Evolutionary conservation across 1,284 basidiomycete species (phyloP).

Genomic region (Cystobasidiaceae sp.): DNA sequence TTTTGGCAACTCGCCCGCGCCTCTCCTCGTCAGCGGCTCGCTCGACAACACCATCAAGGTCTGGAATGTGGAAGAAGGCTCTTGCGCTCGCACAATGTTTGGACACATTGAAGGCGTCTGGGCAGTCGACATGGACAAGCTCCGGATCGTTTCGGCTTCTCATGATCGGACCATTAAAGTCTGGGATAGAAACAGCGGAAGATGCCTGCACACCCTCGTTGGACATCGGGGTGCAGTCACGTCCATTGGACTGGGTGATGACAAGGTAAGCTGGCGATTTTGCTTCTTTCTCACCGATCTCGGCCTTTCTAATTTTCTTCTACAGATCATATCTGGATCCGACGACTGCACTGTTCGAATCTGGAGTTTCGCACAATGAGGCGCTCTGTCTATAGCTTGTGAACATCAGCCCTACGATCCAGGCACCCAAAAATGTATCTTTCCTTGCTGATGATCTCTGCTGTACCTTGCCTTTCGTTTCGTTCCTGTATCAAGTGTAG

Average conservation of each 20-base stretch:
- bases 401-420: too few species aligned
- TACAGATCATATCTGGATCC: slow-evolving; percentile 29
- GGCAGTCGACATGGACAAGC: slow-evolving; percentile 85
- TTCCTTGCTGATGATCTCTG: too few species aligned
- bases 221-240: slow-evolving; percentile 76
- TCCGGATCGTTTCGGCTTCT: slow-evolving; percentile 83
- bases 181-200: slow-evolving; percentile 86
- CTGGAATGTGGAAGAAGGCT: slow-evolving; percentile 89
- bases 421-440: too few species aligned
- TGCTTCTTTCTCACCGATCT: too few species aligned
- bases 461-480: too few species aligned
- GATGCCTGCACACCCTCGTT: slow-evolving; percentile 82
- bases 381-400: too few species aligned
- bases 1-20: slow-evolving; percentile 16
- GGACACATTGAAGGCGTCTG: slow-evolving; percentile 85
- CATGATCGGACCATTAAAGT: slow-evolving; percentile 92
- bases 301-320: neutral
- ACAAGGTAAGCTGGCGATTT: slow-evolving; percentile 28
- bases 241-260: slow-evolving; percentile 28
- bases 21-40: slow-evolving; percentile 29
- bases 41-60: slow-evolving; percentile 67
- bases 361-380: slow-evolving; percentile 27
- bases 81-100: slow-evolving; percentile 77
- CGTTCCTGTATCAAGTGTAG: too few species aligned
- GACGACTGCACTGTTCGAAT: slow-evolving; percentile 28